Evolutionary conservation across 805 yeast species (phyloP).

Genomic region (Candida oleophila): DNA sequence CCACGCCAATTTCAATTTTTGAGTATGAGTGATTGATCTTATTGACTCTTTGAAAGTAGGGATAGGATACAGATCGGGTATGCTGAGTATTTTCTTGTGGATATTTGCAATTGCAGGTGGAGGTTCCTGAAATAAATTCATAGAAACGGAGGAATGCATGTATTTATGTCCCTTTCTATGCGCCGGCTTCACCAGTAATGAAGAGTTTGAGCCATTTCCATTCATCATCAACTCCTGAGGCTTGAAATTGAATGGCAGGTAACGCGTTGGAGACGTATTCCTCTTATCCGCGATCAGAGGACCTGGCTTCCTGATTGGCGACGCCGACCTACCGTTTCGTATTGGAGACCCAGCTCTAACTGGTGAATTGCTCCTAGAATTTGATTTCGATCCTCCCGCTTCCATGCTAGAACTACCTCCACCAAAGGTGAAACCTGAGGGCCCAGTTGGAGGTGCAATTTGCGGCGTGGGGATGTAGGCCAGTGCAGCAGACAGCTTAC

Average conservation of each 20-base stretch:
- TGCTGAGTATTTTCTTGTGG: conserved; percentile 57
- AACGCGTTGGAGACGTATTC: conserved; percentile 13
- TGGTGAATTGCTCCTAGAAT: conserved; percentile 28
- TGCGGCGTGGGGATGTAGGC: conserved; percentile 16
- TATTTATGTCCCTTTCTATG: conserved; percentile 93
- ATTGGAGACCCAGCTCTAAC: conserved; percentile 32
- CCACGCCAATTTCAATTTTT: conserved; percentile 58
- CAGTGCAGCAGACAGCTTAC: conserved; percentile 1
- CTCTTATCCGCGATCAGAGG: background rate
- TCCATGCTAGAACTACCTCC: conserved; percentile 9
- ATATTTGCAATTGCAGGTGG: conserved; percentile 39
- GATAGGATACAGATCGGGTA: conserved; percentile 67
- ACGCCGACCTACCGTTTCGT: background rate
- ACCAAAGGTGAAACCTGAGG: conserved; percentile 5
- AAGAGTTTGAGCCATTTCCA: conserved; percentile 11
- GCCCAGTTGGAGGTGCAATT: conserved; percentile 20
- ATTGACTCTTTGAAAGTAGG: conserved; percentile 68
- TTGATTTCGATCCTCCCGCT: conserved; percentile 12
- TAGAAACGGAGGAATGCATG: conserved; percentile 93
- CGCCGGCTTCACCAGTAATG: conserved; percentile 48
- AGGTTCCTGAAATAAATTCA: conserved; percentile 95
- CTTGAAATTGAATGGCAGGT: conserved; percentile 64
- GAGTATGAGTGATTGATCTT: conserved; percentile 56
- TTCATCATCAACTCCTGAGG: conserved; percentile 45
- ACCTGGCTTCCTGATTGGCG: conserved; percentile 1